These are phyloP conservation scores for Glycyrrhiza uralensis DNA, from an alignment of 306 rosid species.

Conservation along the genomic window DNA sequence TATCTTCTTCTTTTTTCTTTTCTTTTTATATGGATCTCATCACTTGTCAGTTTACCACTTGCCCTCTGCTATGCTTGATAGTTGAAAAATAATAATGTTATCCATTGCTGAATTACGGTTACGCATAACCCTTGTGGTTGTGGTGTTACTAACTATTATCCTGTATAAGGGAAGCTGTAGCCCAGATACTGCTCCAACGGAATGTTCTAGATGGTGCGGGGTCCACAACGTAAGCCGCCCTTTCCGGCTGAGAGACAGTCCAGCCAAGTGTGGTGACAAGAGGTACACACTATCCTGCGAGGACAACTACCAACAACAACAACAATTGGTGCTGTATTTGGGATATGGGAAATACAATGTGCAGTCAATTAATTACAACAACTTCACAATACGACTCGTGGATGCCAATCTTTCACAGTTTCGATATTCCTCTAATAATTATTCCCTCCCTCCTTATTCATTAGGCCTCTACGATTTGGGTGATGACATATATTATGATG, in stretches of 20 bases:
- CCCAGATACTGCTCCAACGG: too few species aligned
- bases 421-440: too few species aligned
- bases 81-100: too few species aligned
- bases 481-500: neutral
- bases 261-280: neutral
- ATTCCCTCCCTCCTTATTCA: neutral
- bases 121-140: neutral
- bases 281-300: neutral
- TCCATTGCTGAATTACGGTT: neutral
- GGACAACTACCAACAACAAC: neutral
- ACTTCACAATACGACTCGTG: too few species aligned
- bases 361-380: too few species aligned
- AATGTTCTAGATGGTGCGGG: neutral
- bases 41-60: neutral
- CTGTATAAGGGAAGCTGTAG: too few species aligned
- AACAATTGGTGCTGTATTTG: neutral
- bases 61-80: too few species aligned
- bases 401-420: too few species aligned
- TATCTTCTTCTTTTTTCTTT: too few species aligned
- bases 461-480: neutral
- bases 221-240: constrained; percentile 21
- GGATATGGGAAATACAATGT: neutral
- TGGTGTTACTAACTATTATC: too few species aligned
- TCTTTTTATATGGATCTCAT: too few species aligned
- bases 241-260: neutral